phyloP scores from a whole-genome alignment of 2,329 filamentous ascomycete genomes.

The Fusarium proliferatum region DNA sequence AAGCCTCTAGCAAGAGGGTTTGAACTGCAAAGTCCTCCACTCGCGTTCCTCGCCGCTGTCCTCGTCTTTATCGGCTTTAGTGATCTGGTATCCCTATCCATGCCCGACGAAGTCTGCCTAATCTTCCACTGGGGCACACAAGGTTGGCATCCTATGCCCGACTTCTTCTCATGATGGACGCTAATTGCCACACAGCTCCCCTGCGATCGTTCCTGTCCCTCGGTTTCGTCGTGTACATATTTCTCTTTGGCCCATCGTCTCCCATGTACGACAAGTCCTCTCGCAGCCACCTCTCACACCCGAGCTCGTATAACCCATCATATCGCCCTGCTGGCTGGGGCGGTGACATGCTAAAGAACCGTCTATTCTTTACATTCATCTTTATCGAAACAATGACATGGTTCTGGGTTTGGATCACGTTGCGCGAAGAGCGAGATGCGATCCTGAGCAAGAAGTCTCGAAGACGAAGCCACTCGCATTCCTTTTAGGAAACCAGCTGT shows the following conservation, averaged over 20 bases:
- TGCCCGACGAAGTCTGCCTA: slow-evolving; percentile 73
- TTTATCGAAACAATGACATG: slow-evolving; percentile 86
- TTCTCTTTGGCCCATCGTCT: slow-evolving; percentile 66
- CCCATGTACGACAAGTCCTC: slow-evolving; percentile 56
- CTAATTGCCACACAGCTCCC: slow-evolving; percentile 59
- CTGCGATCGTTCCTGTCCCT: slow-evolving; percentile 75
- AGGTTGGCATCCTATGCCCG: slow-evolving; percentile 60
- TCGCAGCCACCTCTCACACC: slow-evolving; percentile 37
- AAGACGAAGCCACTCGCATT: slow-evolving; percentile 41
- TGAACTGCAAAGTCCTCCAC: slow-evolving; percentile 74
- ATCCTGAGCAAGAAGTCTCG: slow-evolving; percentile 55
- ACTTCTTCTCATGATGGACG: slow-evolving; percentile 27
- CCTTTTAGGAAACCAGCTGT: slow-evolving; percentile 5
- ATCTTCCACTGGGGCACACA: slow-evolving; percentile 74
- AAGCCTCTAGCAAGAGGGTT: slow-evolving; percentile 70
- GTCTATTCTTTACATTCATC: slow-evolving; percentile 84
- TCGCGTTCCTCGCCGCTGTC: slow-evolving; percentile 78
- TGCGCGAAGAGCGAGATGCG: slow-evolving; percentile 71
- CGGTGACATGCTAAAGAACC: slow-evolving; percentile 80
- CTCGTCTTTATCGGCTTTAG: slow-evolving; percentile 70
- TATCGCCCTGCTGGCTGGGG: slow-evolving; percentile 59
- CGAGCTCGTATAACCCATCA: slow-evolving; percentile 49
- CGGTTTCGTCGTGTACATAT: slow-evolving; percentile 71
- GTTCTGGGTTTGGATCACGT: slow-evolving; percentile 85
- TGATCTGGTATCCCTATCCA: slow-evolving; percentile 74